Conservation (phyloP, 1,284 basidiomycete genomes). For the Sporisorium scitamineum region DNA sequence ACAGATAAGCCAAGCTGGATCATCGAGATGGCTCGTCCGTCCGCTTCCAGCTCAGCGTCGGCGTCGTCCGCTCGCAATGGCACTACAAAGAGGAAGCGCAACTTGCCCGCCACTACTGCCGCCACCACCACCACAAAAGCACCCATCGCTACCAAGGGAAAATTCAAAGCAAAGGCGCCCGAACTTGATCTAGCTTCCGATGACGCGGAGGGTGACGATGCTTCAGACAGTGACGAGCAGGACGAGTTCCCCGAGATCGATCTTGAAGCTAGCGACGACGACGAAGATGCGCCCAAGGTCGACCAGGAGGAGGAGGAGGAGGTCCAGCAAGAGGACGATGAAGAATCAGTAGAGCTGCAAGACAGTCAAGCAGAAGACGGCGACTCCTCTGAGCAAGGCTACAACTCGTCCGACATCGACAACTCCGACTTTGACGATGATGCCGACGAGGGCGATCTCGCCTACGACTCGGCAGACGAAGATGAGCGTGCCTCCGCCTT, state of each 20-base stretch:
- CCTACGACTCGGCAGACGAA: slow-evolving; percentile 57
- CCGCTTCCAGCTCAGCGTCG: slow-evolving; percentile 29
- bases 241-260: slow-evolving; percentile 72
- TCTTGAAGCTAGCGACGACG: slow-evolving; percentile 66
- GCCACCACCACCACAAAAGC: slow-evolving; percentile 14
- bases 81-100: slow-evolving; percentile 46
- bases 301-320: slow-evolving; percentile 54
- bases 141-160: slow-evolving; percentile 15
- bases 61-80: slow-evolving; percentile 36
- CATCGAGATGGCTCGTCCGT: slow-evolving; percentile 29
- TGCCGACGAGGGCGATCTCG: slow-evolving; percentile 33
- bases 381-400: slow-evolving; percentile 32
- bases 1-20: not conserved
- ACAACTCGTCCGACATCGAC: slow-evolving; percentile 45
- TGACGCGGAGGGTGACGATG: too few relatives aligned
- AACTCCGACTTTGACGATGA: slow-evolving; percentile 34
- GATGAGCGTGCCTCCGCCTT: slow-evolving; percentile 53
- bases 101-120: slow-evolving; percentile 7
- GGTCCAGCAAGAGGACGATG: slow-evolving; percentile 52
- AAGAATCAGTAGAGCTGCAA: slow-evolving; percentile 33
- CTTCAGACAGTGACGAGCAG: slow-evolving; percentile 61
- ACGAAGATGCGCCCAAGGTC: slow-evolving; percentile 48
- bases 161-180: slow-evolving; percentile 24
- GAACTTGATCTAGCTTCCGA: slow-evolving; percentile 38
- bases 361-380: slow-evolving; percentile 41